Evolutionary conservation across 768 basidiomycete species (phyloP), one percentile per base, ranked within the genome.

Genomic region (Trametes cinnabarina): DNA sequence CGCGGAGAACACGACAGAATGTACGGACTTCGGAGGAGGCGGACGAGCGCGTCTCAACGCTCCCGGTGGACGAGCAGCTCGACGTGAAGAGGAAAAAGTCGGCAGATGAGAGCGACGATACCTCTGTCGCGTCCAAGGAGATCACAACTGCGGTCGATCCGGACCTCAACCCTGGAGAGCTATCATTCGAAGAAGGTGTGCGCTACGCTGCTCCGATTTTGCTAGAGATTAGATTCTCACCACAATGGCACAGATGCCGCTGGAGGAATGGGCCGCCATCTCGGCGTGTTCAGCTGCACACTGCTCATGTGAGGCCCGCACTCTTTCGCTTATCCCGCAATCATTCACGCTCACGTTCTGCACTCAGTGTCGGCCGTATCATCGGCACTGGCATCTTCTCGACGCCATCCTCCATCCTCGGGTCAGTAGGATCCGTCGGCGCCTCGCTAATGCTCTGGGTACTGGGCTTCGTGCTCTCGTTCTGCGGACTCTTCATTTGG

Each of bases 381-480:
- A 83, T 84, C 61, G 83, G 84, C 0, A 85, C 83, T 0, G 84
- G 83, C n/a, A 85, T 86, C 58, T 85, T 85, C 70, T 82, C 82
- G 1, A 84, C 83, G 0, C 84, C 84, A 0, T 83, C 82, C 0
- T 80, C 80, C 0, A 85, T 86, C 63, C 75, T 86, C 28, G 73
- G 69, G 0, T 79, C 81, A 0, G 84, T 85, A 0, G 80, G 79
- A 12, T 83, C 82, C 6, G 71, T 85, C 17, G 84, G 83, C 19
- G 83, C 84, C 0, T 84, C 82, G 0, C 71, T 85, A 47, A 78
- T 85, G 77, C 78, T 84, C 19, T 86, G 83, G 84, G 79, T 85
- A 1, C 78, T 84, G 20, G 84, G 84, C 4, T 83, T 84, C 63
- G 62, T 78, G 1, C 74, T 85, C 2, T 84, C 83, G 0, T 81